Conservation (phyloP, 441 rosid species). For the Jatropha multifida region DNA sequence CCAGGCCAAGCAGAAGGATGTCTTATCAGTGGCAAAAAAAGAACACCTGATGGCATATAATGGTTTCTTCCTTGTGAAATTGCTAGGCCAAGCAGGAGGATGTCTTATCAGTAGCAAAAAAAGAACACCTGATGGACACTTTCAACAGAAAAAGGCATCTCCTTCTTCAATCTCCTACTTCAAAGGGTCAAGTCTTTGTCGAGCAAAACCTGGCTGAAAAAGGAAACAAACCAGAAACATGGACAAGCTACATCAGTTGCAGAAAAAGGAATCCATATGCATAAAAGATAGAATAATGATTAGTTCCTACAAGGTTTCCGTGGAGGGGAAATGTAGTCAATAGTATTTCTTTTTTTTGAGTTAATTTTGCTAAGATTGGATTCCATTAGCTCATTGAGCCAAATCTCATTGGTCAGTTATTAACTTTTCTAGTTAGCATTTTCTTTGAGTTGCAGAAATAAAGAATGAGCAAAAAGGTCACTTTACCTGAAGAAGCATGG, state of each 20-base stretch:
- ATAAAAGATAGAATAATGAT: not conserved
- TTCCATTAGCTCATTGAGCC: no score
- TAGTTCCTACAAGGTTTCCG: not conserved
- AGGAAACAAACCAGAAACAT: constrained; percentile 34
- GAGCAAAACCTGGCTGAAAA: constrained; percentile 73
- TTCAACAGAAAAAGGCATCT: not conserved
- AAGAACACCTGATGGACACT: not conserved
- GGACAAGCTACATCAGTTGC: constrained; percentile 29
- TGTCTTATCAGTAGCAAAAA: not conserved
- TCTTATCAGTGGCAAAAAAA: not conserved
- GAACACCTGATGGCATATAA: not conserved
- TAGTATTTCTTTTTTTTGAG: not conserved
- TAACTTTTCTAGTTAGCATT: no score
- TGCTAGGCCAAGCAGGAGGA: not conserved
- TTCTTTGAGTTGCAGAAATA: not conserved
- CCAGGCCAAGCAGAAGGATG: not conserved
- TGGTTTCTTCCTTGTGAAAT: not conserved
- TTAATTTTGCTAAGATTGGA: no score
- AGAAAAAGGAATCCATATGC: constrained; percentile 2
- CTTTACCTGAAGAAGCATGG: constrained; percentile 89
- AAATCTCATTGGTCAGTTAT: no score
- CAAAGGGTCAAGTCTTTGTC: constrained; percentile 38
- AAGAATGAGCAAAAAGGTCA: not conserved
- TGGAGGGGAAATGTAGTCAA: not conserved
- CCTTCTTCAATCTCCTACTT: constrained; percentile 23